These are phyloP conservation scores for Nigrospora oryzae DNA, from an alignment of 2,329 filamentous ascomycete genomes.

Conservation along the genomic window DNA sequence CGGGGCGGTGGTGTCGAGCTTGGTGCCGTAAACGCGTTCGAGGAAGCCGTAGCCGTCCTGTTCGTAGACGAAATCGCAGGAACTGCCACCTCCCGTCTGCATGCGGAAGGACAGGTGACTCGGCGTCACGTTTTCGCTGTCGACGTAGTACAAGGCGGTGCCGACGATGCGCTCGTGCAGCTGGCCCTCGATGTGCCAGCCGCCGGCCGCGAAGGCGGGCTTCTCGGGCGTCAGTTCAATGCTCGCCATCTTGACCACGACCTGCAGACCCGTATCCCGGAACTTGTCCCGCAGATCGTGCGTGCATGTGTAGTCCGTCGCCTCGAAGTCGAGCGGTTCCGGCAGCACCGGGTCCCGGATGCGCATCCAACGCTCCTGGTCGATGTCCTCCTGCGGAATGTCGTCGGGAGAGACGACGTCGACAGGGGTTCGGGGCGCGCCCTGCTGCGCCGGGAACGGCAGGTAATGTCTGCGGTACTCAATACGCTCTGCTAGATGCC, in stretches of 20 bases:
- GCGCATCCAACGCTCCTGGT: not conserved
- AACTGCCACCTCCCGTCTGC: slow-evolving; percentile 7
- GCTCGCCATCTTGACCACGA: slow-evolving; percentile 55
- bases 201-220: slow-evolving; percentile 34
- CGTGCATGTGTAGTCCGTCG: not conserved
- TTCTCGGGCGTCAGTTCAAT: slow-evolving; percentile 50
- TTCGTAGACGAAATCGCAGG: not conserved
- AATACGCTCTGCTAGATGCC: too few species aligned
- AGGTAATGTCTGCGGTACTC: not conserved
- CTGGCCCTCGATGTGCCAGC: slow-evolving; percentile 30
- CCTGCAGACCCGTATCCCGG: slow-evolving; percentile 1
- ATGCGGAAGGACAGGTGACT: slow-evolving; percentile 45
- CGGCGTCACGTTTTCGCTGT: slow-evolving; percentile 38
- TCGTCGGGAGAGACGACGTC: not conserved
- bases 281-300: not conserved
- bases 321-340: slow-evolving; percentile 3
- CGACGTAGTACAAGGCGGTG: slow-evolving; percentile 12
- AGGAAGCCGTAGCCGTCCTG: slow-evolving; percentile 6
- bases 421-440: not conserved
- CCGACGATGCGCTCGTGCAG: slow-evolving; percentile 12
- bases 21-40: slow-evolving; percentile 1
- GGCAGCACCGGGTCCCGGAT: slow-evolving; percentile 9
- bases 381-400: not conserved
- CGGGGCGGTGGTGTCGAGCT: not conserved
- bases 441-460: not conserved